A percentile compares a stretch with the other conserved stretches of the same genome.
These are phyloP conservation scores for Gastrodia elata DNA, from an alignment of 106 monocot species.

Conservation along the genomic window DNA sequence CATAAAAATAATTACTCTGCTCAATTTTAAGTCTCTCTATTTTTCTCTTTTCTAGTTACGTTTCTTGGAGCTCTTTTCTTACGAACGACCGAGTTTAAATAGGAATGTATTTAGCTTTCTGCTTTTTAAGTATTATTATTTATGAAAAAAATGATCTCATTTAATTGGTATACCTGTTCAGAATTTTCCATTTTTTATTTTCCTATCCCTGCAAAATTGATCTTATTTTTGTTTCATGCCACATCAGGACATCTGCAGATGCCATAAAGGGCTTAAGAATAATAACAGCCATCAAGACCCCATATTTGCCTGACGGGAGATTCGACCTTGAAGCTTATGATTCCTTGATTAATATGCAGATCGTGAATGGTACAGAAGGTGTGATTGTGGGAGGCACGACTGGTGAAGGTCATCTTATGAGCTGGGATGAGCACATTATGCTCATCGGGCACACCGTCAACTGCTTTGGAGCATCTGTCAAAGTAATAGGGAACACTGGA, in stretches of 20 bases:
- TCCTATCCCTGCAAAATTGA: neutral
- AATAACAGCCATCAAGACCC: slow-evolving; percentile 91
- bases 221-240: neutral
- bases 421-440: slow-evolving; percentile 98
- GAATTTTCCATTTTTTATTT: neutral
- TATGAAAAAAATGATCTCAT: neutral
- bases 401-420: slow-evolving; percentile 96
- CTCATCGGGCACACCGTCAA: slow-evolving; percentile 88
- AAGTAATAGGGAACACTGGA: slow-evolving; percentile 89
- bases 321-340: slow-evolving; percentile 92
- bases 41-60: too few relatives aligned
- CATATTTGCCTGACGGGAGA: slow-evolving; percentile 86
- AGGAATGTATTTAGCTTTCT: neutral
- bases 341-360: slow-evolving; percentile 61
- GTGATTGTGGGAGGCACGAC: slow-evolving; percentile 93
- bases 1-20: too few relatives aligned
- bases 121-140: neutral
- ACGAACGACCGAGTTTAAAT: neutral
- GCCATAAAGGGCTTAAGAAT: slow-evolving; percentile 69
- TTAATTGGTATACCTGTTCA: neutral
- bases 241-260: slow-evolving; percentile 57
- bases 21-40: too few relatives aligned
- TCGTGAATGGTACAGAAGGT: slow-evolving; percentile 65
- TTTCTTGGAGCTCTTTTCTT: too few relatives aligned
- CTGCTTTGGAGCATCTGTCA: slow-evolving; percentile 73